Evolutionary conservation across 257 asterid genomes (phyloP).

Genomic region (Echium plantagineum): DNA sequence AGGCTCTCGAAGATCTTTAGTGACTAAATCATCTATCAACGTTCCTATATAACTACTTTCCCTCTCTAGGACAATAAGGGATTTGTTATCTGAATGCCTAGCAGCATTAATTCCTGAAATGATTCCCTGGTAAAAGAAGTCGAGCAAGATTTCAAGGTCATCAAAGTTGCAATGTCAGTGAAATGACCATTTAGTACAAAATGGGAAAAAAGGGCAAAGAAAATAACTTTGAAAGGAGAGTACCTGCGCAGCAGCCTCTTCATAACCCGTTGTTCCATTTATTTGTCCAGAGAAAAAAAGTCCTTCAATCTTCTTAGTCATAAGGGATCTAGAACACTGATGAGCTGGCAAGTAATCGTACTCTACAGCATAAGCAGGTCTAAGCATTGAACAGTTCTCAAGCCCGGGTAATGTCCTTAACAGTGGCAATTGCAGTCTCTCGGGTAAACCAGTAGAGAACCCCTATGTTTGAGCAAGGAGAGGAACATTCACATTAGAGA

Average conservation of each 20-base stretch:
- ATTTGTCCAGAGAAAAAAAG: conserved; percentile 98
- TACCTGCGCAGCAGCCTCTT: conserved; percentile 99
- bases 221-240: not conserved
- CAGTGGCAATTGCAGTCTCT: conserved; percentile 89
- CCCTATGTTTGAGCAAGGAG: conserved; percentile 36
- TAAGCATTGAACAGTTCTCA: conserved; percentile 89
- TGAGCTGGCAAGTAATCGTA: conserved; percentile 97
- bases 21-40: conserved; percentile 87
- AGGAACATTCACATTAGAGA: not conserved
- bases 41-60: conserved; percentile 97
- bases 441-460: conserved; percentile 96
- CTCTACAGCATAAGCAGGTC: conserved; percentile 99
- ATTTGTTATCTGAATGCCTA: conserved; percentile 70
- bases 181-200: not conserved
- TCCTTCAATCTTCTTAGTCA: conserved; percentile 92
- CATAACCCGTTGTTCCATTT: conserved; percentile 97
- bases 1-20: conserved; percentile 99
- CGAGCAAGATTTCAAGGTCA: not conserved
- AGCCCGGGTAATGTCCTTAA: conserved; percentile 93
- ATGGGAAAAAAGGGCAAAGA: not conserved
- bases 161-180: not conserved
- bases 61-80: conserved; percentile 86
- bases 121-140: conserved; percentile 53
- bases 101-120: conserved; percentile 96
- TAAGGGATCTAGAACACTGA: conserved; percentile 90